These are phyloP conservation scores for Fusarium nygamai DNA, from an alignment of 2,329 filamentous ascomycete genomes.

Conservation along the genomic window DNA sequence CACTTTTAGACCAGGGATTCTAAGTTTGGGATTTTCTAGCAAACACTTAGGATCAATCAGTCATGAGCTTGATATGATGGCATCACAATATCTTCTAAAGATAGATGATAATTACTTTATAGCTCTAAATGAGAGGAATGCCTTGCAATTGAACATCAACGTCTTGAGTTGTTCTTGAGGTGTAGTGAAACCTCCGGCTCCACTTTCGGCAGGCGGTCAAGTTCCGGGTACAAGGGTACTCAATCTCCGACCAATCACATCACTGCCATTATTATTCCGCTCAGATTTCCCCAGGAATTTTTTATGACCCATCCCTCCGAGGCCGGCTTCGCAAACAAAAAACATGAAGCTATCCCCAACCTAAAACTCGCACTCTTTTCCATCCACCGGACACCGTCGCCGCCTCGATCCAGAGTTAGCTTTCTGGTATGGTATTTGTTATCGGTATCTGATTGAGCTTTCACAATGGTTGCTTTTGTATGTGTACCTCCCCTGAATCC, in stretches of 20 bases:
- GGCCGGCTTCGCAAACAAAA: slow-evolving; percentile 21
- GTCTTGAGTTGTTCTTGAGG: neutral
- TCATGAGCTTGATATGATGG: fast-evolving
- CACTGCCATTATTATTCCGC: slow-evolving; percentile 10
- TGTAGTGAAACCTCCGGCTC: neutral
- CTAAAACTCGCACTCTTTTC: slow-evolving; percentile 8
- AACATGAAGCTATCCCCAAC: slow-evolving; percentile 29
- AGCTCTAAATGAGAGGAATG: neutral
- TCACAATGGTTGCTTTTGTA: slow-evolving; percentile 24
- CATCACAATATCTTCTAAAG: fast-evolving
- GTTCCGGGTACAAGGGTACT: neutral
- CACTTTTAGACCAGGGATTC: neutral
- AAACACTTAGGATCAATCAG: neutral
- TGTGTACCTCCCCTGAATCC: neutral
- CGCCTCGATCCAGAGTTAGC: neutral
- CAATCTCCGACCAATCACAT: slow-evolving; percentile 11
- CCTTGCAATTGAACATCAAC: neutral
- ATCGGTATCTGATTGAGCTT: neutral
- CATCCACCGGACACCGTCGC: neutral
- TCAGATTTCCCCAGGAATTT: slow-evolving; percentile 16
- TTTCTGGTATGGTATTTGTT: neutral
- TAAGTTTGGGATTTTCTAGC: neutral
- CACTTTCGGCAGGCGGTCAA: slow-evolving; percentile 24
- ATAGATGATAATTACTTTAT: fast-evolving
- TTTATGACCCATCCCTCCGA: slow-evolving; percentile 31